Conservation (phyloP, 2,329 filamentous ascomycete genomes). For the Fusarium compactum region DNA sequence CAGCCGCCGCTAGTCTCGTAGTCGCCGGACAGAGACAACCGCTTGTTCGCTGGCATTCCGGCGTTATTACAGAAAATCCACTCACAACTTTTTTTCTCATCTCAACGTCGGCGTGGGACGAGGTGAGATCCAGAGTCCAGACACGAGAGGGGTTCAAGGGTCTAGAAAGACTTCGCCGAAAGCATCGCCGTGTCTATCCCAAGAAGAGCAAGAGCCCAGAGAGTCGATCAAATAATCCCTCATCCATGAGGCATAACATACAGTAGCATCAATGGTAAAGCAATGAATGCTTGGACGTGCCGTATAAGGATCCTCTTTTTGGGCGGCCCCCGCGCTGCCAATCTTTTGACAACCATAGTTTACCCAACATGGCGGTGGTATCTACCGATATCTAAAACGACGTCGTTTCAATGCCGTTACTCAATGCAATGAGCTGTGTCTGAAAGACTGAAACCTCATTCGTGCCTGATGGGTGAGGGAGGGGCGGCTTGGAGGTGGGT, state of each 20-base stretch:
- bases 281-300: neutral
- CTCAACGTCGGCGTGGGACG: constrained; percentile 21
- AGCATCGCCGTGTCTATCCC: constrained; percentile 42
- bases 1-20: constrained; percentile 37
- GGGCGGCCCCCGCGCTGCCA: constrained; percentile 30
- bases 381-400: constrained; percentile 36
- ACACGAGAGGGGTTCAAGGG: constrained; percentile 39
- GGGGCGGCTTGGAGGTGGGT: constrained; percentile 33
- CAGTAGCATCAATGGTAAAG: neutral
- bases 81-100: constrained; percentile 22
- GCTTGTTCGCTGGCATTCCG: constrained; percentile 39
- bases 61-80: constrained; percentile 39
- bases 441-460: constrained; percentile 35
- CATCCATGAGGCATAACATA: constrained; percentile 27
- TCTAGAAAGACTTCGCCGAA: constrained; percentile 35
- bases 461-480: constrained; percentile 33
- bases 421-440: constrained; percentile 42
- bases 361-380: constrained; percentile 37
- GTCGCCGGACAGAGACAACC: constrained; percentile 29
- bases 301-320: constrained; percentile 22
- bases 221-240: constrained; percentile 42
- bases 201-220: constrained; percentile 36
- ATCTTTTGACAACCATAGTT: constrained; percentile 19
- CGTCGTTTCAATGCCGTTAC: constrained; percentile 36
- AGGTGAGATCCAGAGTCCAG: constrained; percentile 28